phyloP scores from a whole-genome alignment of 305 asterid species.

The Salvia sclarea region DNA sequence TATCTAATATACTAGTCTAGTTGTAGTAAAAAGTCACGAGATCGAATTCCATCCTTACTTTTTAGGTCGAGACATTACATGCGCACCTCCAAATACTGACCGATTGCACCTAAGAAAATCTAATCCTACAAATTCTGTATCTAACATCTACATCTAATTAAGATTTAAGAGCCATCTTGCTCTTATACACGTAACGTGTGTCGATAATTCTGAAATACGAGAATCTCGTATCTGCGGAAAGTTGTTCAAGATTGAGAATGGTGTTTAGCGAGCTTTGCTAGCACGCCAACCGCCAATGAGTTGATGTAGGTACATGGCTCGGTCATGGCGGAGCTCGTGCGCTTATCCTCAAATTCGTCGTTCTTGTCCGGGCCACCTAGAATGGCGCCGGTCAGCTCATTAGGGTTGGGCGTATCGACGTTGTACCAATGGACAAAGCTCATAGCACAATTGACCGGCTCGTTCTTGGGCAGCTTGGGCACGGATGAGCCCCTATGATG shows the following conservation, averaged over 20 bases:
- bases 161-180: too few species aligned
- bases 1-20: not conserved
- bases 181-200: not conserved
- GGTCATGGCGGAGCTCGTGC: slow-evolving; percentile 56
- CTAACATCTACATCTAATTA: not conserved
- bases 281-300: slow-evolving; percentile 68
- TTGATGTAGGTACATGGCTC: slow-evolving; percentile 81
- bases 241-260: slow-evolving; percentile 41
- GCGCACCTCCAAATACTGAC: too few species aligned
- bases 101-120: not conserved
- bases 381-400: slow-evolving; percentile 86
- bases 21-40: too few species aligned
- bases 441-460: slow-evolving; percentile 51
- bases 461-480: slow-evolving; percentile 38
- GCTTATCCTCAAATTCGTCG: slow-evolving; percentile 57
- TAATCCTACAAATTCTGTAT: too few species aligned
- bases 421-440: slow-evolving; percentile 61
- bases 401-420: slow-evolving; percentile 46
- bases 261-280: slow-evolving; percentile 64
- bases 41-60: not conserved
- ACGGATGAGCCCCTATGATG: slow-evolving; percentile 90
- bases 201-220: not conserved
- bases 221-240: too few species aligned
- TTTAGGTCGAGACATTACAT: not conserved
- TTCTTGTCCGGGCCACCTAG: slow-evolving; percentile 77